Conservation (phyloP, 805 yeast species). For the Yamadazyma laniorum region DNA sequence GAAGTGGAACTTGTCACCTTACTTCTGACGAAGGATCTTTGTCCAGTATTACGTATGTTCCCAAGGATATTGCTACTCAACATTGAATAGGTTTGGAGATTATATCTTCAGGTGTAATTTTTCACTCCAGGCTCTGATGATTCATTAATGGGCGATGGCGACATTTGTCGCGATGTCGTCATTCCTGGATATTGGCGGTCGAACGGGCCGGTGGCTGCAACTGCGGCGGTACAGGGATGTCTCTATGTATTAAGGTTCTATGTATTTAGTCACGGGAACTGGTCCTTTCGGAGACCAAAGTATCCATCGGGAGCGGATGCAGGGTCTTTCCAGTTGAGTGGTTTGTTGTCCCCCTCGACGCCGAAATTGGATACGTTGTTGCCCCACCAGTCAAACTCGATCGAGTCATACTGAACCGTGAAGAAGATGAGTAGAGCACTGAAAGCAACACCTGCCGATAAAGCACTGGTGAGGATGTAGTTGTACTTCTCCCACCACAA, state of each 20-base stretch:
- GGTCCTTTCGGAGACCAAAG: constrained; percentile 28
- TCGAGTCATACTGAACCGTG: constrained; percentile 45
- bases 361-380: constrained; percentile 36
- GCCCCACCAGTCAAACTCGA: constrained; percentile 64
- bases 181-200: neutral
- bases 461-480: constrained; percentile 57
- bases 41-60: neutral
- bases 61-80: neutral
- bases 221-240: too few species aligned
- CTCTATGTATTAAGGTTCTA: neutral
- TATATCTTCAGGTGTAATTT: too few species aligned
- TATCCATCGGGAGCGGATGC: constrained; percentile 32
- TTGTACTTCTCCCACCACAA: constrained; percentile 75
- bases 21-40: constrained; percentile 8
- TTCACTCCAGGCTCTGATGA: too few species aligned
- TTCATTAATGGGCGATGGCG: neutral
- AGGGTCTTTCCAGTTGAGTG: constrained; percentile 29
- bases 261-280: constrained; percentile 21
- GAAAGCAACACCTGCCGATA: constrained; percentile 63
- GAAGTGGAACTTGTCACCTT: constrained; percentile 69
- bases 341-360: constrained; percentile 31
- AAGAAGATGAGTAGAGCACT: constrained; percentile 60
- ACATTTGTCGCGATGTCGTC: neutral
- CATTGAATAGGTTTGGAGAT: neutral
- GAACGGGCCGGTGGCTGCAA: neutral